Base-by-base conservation (phyloP, 2,329 filamentous ascomycete genomes). In the Exophiala sideris region DNA sequence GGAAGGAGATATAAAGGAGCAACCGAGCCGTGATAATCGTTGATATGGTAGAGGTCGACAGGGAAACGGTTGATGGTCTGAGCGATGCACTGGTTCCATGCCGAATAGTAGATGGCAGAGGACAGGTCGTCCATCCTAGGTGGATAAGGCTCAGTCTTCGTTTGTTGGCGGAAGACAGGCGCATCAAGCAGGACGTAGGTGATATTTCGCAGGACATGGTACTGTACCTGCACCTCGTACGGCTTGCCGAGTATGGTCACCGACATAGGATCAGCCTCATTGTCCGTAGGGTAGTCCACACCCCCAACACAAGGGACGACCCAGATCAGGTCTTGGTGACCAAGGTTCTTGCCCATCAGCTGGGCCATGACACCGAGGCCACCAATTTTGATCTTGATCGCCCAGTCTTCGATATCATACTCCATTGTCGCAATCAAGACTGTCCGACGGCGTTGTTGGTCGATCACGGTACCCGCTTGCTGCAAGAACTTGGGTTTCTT, bases 401-500 rank as follows among this genome's bases (percentile, higher is more conserved):
- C 76, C 81, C 84, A 87, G 65, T 87, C 84, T 51, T 84, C 81
- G 56, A 87, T 86, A 57, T 87, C 83, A 68, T 87, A 87, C 67
- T 87, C 84, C 81, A 87, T 86, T 5, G 84, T 87, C 10, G 83
- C 84, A 49, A 87, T 85, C 18, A 87, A 75, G 2, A 86, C 79
- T 32, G 78, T 85, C n/a, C 80, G 73, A 3, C 61, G 57, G 77
- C 66, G 61, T 78, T 76, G 51, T 72, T 71, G 60, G 73, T 77
- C 56, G 75, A 81, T 5, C 75, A 77, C 24, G 75, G 70, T 49
- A 73, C 67, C 56, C 68, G 67, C 60, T 71, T 78, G 74, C 72
- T 83, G 66, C 81, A 83, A 40, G 40, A 61, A 61, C 11, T 50
- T 58, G 21, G 50, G 54, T 46, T 57, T 56, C 7, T 57, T 56